Evolutionary conservation across 805 yeast species (phyloP).

Genomic region (Starmera pachycereana): DNA sequence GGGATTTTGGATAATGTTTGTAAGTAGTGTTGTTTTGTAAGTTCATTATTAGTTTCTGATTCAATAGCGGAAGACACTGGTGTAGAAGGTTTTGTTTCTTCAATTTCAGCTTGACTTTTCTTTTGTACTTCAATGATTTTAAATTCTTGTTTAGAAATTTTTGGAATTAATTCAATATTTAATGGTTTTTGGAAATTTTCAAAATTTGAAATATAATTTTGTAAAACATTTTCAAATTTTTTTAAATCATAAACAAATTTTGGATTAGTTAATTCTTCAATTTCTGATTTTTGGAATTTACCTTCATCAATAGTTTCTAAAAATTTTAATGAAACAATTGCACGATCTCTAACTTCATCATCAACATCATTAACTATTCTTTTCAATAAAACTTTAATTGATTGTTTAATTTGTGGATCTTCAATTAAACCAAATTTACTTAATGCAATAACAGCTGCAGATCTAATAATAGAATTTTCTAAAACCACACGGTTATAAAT

Average conservation of each 20-base stretch:
- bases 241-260: slow-evolving; percentile 62
- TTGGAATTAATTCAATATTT: slow-evolving; percentile 61
- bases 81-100: slow-evolving; percentile 15
- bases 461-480: slow-evolving; percentile 90
- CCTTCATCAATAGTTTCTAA: slow-evolving; percentile 29
- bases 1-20: slow-evolving; percentile 62
- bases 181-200: slow-evolving; percentile 44
- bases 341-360: slow-evolving; percentile 97
- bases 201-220: slow-evolving; percentile 49
- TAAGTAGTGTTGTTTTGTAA: slow-evolving; percentile 54
- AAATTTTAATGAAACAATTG: slow-evolving; percentile 72
- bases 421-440: slow-evolving; percentile 72
- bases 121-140: slow-evolving; percentile 52
- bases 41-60: slow-evolving; percentile 18
- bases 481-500: slow-evolving; percentile 94
- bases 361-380: slow-evolving; percentile 84
- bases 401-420: slow-evolving; percentile 54
- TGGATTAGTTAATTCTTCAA: slow-evolving; percentile 51
- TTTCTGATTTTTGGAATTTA: slow-evolving; percentile 22
- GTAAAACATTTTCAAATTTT: slow-evolving; percentile 68
- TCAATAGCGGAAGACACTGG: slow-evolving; percentile 1
- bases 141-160: slow-evolving; percentile 53
- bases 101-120: slow-evolving; percentile 28
- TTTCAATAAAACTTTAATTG: slow-evolving; percentile 63
- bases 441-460: slow-evolving; percentile 89